A percentile compares a stretch with the other conserved stretches of the same genome.
Conservation (phyloP, 768 basidiomycete genomes). For the Solioccasus polychromus region DNA sequence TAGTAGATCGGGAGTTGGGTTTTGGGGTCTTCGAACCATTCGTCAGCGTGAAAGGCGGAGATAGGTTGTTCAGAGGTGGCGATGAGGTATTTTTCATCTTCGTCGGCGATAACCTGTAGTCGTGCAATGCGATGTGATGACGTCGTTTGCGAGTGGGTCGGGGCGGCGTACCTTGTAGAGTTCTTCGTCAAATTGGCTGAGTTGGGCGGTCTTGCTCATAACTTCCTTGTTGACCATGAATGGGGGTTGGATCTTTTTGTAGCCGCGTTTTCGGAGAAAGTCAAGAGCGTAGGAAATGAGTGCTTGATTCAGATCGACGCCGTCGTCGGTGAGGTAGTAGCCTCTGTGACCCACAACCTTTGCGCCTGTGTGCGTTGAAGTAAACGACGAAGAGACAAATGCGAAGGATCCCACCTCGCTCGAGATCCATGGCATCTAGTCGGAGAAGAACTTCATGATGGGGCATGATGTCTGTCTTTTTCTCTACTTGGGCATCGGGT, state of each 20-base stretch:
- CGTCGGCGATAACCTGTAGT: conserved; percentile 72
- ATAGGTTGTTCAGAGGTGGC: conserved; percentile 99
- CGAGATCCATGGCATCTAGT: conserved; percentile 94
- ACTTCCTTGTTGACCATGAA: conserved; percentile 98
- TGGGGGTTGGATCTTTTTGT: conserved; percentile 94
- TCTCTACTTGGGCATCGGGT: conserved; percentile 66
- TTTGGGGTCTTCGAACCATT: conserved; percentile 95
- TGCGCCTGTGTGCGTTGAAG: conserved; percentile 50
- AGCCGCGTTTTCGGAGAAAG: conserved; percentile 77
- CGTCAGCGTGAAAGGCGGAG: conserved; percentile 91
- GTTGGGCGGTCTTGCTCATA: conserved; percentile 97
- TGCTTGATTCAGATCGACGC: conserved; percentile 96
- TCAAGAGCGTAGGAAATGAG: conserved; percentile 93
- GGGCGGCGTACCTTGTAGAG: conserved; percentile 75
- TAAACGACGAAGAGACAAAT: conserved; percentile 3
- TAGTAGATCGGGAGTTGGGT: conserved; percentile 90
- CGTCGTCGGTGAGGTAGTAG: conserved; percentile 94
- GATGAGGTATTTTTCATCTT: conserved; percentile 98
- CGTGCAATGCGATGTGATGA: no score
- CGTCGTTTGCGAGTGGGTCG: background rate
- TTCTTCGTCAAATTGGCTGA: conserved; percentile 98
- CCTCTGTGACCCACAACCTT: conserved; percentile 96
- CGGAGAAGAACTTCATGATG: conserved; percentile 96
- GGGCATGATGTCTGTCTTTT: conserved; percentile 79
- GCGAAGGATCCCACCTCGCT: conserved; percentile 59